Percentiles rank a stretch among this genome's conserved stretches.
phyloP scores from a whole-genome alignment of 2,329 filamentous ascomycete genomes.

The Neofusicoccum parvum region DNA sequence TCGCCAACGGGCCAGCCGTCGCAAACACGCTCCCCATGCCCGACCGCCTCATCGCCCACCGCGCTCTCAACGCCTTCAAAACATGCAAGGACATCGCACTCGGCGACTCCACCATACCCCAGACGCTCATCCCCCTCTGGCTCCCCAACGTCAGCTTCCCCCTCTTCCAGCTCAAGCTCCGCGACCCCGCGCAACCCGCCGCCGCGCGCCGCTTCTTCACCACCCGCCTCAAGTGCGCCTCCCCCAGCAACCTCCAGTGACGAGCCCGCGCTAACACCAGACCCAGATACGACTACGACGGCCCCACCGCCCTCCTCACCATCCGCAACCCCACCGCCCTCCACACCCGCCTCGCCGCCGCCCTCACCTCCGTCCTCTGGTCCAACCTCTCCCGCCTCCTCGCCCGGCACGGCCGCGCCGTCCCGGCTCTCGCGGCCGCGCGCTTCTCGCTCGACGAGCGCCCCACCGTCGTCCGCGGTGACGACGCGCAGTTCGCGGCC shows the following conservation, averaged over 20 bases:
- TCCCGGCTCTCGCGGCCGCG: too few relatives aligned
- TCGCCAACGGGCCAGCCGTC: too few relatives aligned
- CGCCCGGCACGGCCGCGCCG: not conserved
- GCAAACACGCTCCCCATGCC: too few relatives aligned
- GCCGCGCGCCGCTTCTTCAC: too few relatives aligned
- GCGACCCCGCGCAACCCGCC: not conserved
- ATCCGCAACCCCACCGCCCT: not conserved
- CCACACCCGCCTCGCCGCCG: too few relatives aligned
- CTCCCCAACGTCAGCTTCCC: not conserved
- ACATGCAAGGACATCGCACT: not conserved
- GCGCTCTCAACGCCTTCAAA: not conserved
- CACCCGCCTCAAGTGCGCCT: not conserved
- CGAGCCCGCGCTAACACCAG: not conserved
- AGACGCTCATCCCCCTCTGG: not conserved
- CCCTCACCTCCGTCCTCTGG: not conserved
- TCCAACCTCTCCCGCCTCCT: not conserved
- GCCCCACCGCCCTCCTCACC: not conserved
- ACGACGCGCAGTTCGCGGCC: not conserved
- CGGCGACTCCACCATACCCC: not conserved
- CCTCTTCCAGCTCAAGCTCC: not conserved
- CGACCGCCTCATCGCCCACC: not conserved
- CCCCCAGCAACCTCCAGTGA: rapidly evolving
- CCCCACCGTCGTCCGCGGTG: not conserved
- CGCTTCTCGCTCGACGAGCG: not conserved
- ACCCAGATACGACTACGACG: not conserved